A percentile compares a stretch with the other conserved stretches of the same genome.
phyloP scores from a whole-genome alignment of 176 grass and related monocot species.

The Aegilops speltoides region DNA sequence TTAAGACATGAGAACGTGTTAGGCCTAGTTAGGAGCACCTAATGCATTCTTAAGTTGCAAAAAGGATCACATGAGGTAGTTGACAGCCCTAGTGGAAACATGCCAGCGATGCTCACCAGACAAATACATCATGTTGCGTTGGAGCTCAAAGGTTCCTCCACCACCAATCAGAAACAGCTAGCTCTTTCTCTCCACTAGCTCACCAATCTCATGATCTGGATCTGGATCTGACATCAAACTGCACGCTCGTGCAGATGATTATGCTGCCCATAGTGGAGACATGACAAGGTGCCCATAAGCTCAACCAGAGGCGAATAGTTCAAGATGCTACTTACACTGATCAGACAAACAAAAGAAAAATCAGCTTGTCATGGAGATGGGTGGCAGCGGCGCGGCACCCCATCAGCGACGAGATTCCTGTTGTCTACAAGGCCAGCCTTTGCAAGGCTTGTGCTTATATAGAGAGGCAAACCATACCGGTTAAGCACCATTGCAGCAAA shows the following conservation, averaged over 20 bases:
- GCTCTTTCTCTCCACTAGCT: neutral
- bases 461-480: neutral
- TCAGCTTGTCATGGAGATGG: slow-evolving; percentile 9
- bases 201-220: neutral
- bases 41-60: neutral
- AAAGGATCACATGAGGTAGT: neutral
- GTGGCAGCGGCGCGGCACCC: neutral
- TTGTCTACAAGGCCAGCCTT: neutral
- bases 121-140: neutral
- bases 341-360: neutral
- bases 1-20: neutral
- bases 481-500: slow-evolving; percentile 2
- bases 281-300: neutral
- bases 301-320: neutral
- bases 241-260: neutral
- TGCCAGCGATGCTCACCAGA: neutral
- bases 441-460: slow-evolving; percentile 12
- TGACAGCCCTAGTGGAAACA: neutral
- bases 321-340: neutral
- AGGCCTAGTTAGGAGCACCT: neutral
- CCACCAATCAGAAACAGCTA: neutral
- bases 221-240: neutral
- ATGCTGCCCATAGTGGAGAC: neutral
- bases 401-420: neutral
- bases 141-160: neutral